Evolutionary conservation across 805 yeast species (phyloP).

Genomic region (Alloascoidea hylecoeti): DNA sequence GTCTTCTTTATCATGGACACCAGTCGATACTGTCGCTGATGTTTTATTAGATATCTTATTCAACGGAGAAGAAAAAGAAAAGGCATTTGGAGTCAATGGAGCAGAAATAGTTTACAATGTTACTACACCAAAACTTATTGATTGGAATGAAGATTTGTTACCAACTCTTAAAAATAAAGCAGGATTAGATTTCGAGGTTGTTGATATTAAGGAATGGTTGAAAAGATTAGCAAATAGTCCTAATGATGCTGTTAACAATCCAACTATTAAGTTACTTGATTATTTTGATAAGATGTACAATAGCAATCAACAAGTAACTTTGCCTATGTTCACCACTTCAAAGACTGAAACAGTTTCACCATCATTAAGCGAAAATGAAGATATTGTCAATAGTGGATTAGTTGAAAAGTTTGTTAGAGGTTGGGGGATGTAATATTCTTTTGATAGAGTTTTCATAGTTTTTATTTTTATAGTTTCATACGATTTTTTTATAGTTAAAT

Average conservation of each 20-base stretch:
- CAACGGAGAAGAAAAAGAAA: too few relatives aligned
- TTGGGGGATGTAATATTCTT: too few relatives aligned
- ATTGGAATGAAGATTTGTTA: constrained; percentile 7
- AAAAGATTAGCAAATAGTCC: constrained; percentile 3
- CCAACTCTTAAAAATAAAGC: constrained; percentile 5
- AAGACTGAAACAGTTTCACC: too few relatives aligned
- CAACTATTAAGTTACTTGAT: constrained; percentile 5
- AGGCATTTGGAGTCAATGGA: neutral
- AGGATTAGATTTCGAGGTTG: constrained; percentile 5
- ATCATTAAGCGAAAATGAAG: too few relatives aligned
- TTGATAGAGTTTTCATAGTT: too few relatives aligned
- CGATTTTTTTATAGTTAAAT: too few relatives aligned
- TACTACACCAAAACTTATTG: constrained; percentile 4
- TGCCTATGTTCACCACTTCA: too few relatives aligned
- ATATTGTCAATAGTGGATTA: too few relatives aligned
- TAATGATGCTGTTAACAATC: constrained; percentile 7
- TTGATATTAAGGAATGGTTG: constrained; percentile 6
- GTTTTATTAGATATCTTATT: constrained; percentile 5
- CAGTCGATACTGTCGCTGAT: constrained; percentile 7
- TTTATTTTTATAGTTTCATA: too few relatives aligned
- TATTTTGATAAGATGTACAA: constrained; percentile 7
- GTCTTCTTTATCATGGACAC: constrained; percentile 6
- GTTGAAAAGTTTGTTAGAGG: too few relatives aligned
- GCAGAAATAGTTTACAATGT: constrained; percentile 5
- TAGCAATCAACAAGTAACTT: constrained; percentile 6